These are phyloP conservation scores for Austroboletus olivaceoglutinosus DNA, from an alignment of 1,284 basidiomycete genomes.

Conservation along the genomic window DNA sequence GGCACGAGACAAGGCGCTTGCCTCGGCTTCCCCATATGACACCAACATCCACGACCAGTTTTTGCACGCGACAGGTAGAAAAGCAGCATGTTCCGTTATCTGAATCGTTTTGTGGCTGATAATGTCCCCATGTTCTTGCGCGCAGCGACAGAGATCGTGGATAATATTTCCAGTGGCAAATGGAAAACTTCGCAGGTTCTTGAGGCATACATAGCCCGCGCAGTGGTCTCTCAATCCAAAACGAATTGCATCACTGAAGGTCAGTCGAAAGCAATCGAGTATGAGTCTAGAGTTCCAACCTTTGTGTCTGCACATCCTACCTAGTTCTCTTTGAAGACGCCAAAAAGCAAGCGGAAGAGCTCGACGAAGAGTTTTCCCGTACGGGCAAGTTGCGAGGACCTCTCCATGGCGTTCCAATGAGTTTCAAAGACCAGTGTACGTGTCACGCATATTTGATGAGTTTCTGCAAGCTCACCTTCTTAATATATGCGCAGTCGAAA, in stretches of 20 bases:
- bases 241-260: constrained; percentile 83
- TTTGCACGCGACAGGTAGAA: constrained; percentile 28
- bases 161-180: constrained; percentile 51
- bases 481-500: constrained; percentile 43
- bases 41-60: constrained; percentile 15
- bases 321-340: constrained; percentile 72
- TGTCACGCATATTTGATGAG: background rate
- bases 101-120: background rate
- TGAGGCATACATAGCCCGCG: constrained; percentile 69
- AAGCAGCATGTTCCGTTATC: background rate
- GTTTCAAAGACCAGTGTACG: constrained; percentile 70
- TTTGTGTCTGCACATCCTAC: background rate
- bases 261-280: constrained; percentile 21
- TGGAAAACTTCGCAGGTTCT: constrained; percentile 77
- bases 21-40: constrained; percentile 21
- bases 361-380: constrained; percentile 64
- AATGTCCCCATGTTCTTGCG: background rate
- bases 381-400: constrained; percentile 66
- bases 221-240: constrained; percentile 58
- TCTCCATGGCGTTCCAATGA: constrained; percentile 81
- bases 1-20: constrained; percentile 24
- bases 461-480: background rate
- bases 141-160: constrained; percentile 63
- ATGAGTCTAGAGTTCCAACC: background rate
- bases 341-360: constrained; percentile 54